Evolutionary conservation across 1,284 basidiomycete genomes (phyloP).

Genomic region (Tetrapyrgos nigripes): DNA sequence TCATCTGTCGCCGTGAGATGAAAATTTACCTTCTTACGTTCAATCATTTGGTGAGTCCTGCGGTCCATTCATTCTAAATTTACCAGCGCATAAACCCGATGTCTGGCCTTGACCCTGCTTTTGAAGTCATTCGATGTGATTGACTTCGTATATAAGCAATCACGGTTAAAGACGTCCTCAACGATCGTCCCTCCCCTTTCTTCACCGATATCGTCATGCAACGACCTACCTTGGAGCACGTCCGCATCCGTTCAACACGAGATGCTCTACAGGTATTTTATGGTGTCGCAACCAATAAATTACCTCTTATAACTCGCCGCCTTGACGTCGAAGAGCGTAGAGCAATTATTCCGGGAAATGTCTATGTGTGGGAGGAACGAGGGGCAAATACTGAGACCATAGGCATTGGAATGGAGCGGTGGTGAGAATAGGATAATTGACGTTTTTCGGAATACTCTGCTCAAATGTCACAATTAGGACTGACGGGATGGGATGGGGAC

Average conservation of each 20-base stretch:
- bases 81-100: constrained; percentile 44
- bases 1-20: constrained; percentile 14
- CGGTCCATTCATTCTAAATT: constrained; percentile 49
- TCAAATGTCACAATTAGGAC: constrained; percentile 11
- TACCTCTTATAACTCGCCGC: constrained; percentile 78
- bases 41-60: constrained; percentile 26
- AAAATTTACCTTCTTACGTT: constrained; percentile 42
- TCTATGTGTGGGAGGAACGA: constrained; percentile 87
- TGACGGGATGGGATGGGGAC: constrained; percentile 79
- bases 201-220: constrained; percentile 51
- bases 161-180: constrained; percentile 18
- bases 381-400: constrained; percentile 78
- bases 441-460: background rate
- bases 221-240: constrained; percentile 73
- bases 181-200: constrained; percentile 20
- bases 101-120: constrained; percentile 44
- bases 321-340: constrained; percentile 79
- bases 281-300: constrained; percentile 68
- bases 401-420: constrained; percentile 82
- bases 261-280: constrained; percentile 82
- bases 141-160: background rate
- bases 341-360: constrained; percentile 71
- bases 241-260: constrained; percentile 76
- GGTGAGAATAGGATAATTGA: constrained; percentile 48
- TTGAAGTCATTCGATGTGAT: background rate